Conservation (phyloP, 1,284 basidiomycete species). For the Microbotryomycetes sp. region DNA sequence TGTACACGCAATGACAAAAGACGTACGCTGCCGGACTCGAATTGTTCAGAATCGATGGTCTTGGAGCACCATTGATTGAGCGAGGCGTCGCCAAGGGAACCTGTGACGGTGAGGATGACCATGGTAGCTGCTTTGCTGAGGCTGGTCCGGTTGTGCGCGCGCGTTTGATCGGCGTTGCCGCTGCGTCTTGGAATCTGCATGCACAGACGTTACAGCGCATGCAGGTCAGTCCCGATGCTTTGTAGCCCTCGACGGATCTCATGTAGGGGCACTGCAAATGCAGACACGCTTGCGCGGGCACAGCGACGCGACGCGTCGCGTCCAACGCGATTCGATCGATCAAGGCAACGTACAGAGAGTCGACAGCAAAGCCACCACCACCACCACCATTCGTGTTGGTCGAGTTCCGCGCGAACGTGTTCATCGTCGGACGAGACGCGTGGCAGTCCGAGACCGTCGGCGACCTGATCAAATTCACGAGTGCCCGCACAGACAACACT, state of each 20-base stretch:
- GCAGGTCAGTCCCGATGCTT: too few relatives aligned
- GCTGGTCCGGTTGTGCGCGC: neutral
- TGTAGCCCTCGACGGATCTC: too few relatives aligned
- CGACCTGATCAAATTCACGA: too few relatives aligned
- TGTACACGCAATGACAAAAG: too few relatives aligned
- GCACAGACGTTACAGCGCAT: too few relatives aligned
- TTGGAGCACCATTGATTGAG: neutral
- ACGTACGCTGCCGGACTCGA: neutral
- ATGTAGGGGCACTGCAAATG: too few relatives aligned
- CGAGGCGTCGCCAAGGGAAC: neutral
- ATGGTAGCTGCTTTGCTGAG: neutral
- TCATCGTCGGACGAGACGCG: neutral
- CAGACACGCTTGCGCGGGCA: too few relatives aligned
- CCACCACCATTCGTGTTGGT: neutral
- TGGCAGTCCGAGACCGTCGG: neutral
- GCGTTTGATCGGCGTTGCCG: neutral
- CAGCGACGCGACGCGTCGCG: neutral
- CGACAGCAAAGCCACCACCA: neutral
- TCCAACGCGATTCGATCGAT: neutral
- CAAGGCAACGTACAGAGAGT: neutral
- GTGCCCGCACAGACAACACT: too few relatives aligned
- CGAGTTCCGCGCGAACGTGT: neutral
- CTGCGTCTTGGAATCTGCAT: neutral
- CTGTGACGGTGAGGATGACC: too few relatives aligned
- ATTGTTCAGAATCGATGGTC: neutral